A percentile compares a stretch with the other conserved stretches of the same genome.
Conservation (phyloP, 495 filamentous ascomycete species). For the Aspergillus coremiiformis region DNA sequence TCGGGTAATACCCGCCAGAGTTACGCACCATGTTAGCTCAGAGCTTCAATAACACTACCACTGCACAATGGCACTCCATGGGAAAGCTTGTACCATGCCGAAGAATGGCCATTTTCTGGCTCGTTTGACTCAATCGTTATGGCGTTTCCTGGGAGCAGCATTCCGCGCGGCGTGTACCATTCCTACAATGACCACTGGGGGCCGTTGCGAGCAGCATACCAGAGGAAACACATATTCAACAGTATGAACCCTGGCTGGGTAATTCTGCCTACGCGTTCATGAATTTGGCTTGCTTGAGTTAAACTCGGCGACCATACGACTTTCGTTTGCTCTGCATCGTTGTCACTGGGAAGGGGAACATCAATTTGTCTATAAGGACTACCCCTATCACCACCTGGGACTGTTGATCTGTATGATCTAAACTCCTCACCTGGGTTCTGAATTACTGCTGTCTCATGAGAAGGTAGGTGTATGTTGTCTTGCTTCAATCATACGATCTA, state of each 20-base stretch:
- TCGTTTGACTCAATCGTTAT: not conserved
- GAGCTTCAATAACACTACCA: too few relatives aligned
- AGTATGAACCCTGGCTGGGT: not conserved
- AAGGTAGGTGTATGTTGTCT: not conserved
- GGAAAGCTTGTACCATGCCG: too few relatives aligned
- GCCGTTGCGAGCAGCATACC: constrained; percentile 5
- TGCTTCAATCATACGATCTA: not conserved
- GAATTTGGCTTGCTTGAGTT: not conserved
- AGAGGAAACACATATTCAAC: constrained; percentile 1
- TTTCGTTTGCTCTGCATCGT: not conserved
- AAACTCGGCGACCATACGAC: not conserved
- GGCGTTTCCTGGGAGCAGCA: constrained; percentile 2
- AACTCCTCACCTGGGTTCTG: not conserved
- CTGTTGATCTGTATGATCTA: not conserved
- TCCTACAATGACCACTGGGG: constrained; percentile 15
- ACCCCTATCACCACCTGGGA: not conserved
- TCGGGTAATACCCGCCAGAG: too few relatives aligned
- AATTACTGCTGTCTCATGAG: not conserved
- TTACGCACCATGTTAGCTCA: too few relatives aligned
- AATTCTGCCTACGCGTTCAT: not conserved
- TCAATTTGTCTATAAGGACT: not conserved
- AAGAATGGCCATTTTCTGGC: not conserved
- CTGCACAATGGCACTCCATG: too few relatives aligned
- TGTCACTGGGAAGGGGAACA: not conserved
- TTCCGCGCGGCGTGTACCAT: constrained; percentile 18